A percentile compares a stretch with the other conserved stretches of the same genome.
phyloP scores from a whole-genome alignment of 2,329 filamentous ascomycete genomes.

The Aspergillus pseudoviridinutans region DNA sequence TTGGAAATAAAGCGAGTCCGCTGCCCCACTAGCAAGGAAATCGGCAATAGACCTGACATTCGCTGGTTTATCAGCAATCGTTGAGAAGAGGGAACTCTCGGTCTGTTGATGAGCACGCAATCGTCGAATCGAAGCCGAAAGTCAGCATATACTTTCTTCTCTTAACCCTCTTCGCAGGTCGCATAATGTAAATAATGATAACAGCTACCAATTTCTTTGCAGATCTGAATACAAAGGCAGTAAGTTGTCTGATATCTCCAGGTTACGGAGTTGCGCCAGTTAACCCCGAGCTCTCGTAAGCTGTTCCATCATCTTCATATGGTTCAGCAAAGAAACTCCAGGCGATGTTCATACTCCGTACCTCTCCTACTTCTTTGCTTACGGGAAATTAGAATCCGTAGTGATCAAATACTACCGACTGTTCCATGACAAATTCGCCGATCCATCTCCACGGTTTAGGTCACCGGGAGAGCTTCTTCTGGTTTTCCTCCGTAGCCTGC shows the following conservation, averaged over 20 bases:
- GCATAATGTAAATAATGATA: too few relatives aligned
- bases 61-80: background rate
- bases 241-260: background rate
- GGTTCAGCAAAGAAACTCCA: too few relatives aligned
- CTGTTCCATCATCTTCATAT: background rate
- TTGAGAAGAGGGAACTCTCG: background rate
- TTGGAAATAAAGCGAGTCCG: slow-evolving; percentile 26
- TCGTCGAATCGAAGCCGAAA: background rate
- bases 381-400: slow-evolving; percentile 38
- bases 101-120: background rate
- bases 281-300: background rate
- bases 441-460: slow-evolving; percentile 31
- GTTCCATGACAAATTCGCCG: slow-evolving; percentile 33
- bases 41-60: slow-evolving; percentile 20
- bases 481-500: background rate
- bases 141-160: background rate
- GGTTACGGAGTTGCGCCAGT: background rate
- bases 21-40: slow-evolving; percentile 24
- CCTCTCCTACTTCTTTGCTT: background rate
- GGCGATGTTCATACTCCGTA: too few relatives aligned
- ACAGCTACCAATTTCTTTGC: background rate
- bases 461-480: slow-evolving; percentile 20
- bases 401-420: slow-evolving; percentile 11
- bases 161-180: background rate
- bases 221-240: background rate